These are phyloP conservation scores for Setaria viridis DNA, from an alignment of 202 grass and related monocot species.

Conservation along the genomic window DNA sequence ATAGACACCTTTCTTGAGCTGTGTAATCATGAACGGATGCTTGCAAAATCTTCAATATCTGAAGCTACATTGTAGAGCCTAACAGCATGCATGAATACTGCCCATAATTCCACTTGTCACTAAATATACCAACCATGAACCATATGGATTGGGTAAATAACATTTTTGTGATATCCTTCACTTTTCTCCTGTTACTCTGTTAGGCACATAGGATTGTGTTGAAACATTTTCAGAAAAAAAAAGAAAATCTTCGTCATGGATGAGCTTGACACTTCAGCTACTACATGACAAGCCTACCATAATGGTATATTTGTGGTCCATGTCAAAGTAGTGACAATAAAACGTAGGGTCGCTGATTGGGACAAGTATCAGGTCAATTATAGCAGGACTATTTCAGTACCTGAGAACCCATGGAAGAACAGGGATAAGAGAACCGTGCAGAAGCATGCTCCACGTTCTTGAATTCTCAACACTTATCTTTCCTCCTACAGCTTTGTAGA, in stretches of 20 bases:
- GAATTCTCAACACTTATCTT: slow-evolving; percentile 21
- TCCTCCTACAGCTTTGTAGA: not conserved
- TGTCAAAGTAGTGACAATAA: slow-evolving; percentile 40
- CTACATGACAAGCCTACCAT: slow-evolving; percentile 39
- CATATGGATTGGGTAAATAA: slow-evolving; percentile 30
- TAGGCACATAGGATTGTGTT: slow-evolving; percentile 21
- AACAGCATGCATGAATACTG: not conserved
- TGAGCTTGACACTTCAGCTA: slow-evolving; percentile 69
- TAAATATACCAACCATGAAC: not conserved
- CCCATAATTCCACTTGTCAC: slow-evolving; percentile 9
- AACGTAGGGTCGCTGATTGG: slow-evolving; percentile 44
- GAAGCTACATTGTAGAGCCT: slow-evolving; percentile 6
- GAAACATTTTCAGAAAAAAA: slow-evolving; percentile 29
- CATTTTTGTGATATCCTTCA: slow-evolving; percentile 23
- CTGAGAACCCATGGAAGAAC: slow-evolving; percentile 38
- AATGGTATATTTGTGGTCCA: slow-evolving; percentile 44
- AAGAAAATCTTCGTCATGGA: not conserved
- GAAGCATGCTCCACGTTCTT: slow-evolving; percentile 32
- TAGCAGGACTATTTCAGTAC: slow-evolving; percentile 30
- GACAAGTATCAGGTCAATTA: slow-evolving; percentile 46
- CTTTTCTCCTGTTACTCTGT: slow-evolving; percentile 21
- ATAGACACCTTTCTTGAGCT: slow-evolving; percentile 21
- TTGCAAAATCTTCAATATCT: slow-evolving; percentile 9
- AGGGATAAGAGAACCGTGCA: slow-evolving; percentile 28
- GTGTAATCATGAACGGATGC: slow-evolving; percentile 25